Base-by-base conservation (phyloP, 208 protist species). In the Crithidia mellificae region DNA sequence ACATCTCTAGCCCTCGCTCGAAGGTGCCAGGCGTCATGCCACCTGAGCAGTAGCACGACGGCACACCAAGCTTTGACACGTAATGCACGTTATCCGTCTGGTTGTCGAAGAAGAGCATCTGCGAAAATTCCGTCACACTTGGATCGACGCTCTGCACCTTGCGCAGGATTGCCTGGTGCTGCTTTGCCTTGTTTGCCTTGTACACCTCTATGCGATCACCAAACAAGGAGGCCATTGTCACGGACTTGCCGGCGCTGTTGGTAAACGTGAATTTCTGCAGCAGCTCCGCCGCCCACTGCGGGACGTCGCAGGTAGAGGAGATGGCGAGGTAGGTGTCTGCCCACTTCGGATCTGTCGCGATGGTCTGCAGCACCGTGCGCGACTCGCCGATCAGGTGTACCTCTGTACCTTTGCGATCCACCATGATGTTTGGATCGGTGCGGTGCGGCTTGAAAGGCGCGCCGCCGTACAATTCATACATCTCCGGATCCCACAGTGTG, bases 71-170 rank as follows among this genome's bases (percentile, higher is more conserved):
- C 17, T n/a, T 27, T 12, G 83, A 85, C 15, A 96, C 93, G 63
- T 80, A 68, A 19, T 67, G 41, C 53, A 90, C 81, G 62, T 97
- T 97, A 44, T 94, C 80, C 2, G 38, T 85, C 59, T 96, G 87
- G 61, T 96, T 96, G 58, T 97, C 91, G 74, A 96, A 97, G 59
- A 96, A 97, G 11, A 97, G 61, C 77, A 96, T 90, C 32, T 96
- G 75, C 7, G 70, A 68, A 62, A 92, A 91, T 38, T 88, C 80
- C 7, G 76, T 81, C 34, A 92, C 77, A 22, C 52, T 79, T 0
- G 73, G 53, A 46, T 78, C 72, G 39, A 68, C n/a, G 14, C 67
- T 44, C 44, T 80, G 80, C n/a, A 83, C 74, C 52, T 89, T 81
- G 8, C 22, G 20, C 20, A 81, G 65, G 59, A 94, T 81, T 9